Evolutionary conservation across 257 asterid species (phyloP).

Genomic region (Solanum megistacrolobum): DNA sequence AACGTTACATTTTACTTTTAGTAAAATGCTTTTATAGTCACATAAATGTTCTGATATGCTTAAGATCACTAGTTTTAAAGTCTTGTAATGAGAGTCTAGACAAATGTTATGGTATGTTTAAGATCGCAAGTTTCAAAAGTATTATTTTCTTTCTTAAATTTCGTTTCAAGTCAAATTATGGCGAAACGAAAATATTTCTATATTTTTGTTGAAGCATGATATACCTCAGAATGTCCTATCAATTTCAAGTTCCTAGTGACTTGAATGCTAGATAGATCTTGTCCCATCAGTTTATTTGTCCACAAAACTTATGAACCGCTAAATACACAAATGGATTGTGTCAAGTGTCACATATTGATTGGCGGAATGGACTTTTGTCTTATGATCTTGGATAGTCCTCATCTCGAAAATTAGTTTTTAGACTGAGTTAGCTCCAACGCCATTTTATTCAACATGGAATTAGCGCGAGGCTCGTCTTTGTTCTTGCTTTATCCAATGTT

Average conservation of each 20-base stretch:
- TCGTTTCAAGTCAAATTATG: neutral
- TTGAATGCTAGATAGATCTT: neutral
- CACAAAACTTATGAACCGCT: neutral
- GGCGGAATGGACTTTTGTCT: neutral
- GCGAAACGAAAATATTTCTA: neutral
- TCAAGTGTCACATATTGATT: neutral
- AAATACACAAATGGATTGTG: neutral
- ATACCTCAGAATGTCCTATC: neutral
- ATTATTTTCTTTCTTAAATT: neutral
- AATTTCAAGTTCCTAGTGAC: neutral
- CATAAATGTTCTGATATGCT: neutral
- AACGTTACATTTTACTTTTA: neutral
- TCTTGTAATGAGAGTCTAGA: neutral
- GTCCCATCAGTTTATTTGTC: neutral
- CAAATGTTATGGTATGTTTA: neutral
- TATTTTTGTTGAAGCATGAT: neutral
- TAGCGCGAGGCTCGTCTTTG: neutral
- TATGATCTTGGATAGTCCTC: neutral
- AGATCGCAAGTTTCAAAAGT: neutral
- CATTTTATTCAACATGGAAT: neutral
- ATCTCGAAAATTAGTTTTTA: neutral
- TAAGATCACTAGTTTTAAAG: neutral
- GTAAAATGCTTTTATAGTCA: neutral
- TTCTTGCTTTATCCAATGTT: neutral
- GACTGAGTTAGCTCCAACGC: neutral